A percentile compares a stretch with the other conserved stretches of the same genome.
Conservation (phyloP, 2,329 filamentous ascomycete species). For the Pseudogymnoascus sp. region DNA sequence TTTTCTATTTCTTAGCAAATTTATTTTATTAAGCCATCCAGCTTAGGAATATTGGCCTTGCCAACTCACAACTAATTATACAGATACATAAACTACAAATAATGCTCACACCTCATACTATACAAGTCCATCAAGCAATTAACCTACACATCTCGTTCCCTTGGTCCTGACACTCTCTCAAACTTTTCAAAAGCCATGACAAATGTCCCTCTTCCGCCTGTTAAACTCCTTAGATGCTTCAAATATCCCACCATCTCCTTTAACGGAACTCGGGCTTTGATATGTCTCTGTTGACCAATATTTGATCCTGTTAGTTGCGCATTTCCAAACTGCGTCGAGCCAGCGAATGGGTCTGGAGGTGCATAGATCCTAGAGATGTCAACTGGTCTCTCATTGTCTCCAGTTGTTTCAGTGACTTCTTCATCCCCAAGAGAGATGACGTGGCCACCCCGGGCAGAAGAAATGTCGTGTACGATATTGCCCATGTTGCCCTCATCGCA, state of each 20-base stretch:
- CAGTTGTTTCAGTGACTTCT: constrained; percentile 16
- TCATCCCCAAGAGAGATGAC: constrained; percentile 59
- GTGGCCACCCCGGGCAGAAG: constrained; percentile 64
- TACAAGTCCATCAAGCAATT: no score
- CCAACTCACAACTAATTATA: not conserved
- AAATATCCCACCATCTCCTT: constrained; percentile 97
- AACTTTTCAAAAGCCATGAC: constrained; percentile 68
- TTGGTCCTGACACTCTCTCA: constrained; percentile 55
- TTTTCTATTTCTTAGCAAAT: not conserved
- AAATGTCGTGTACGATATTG: constrained; percentile 74
- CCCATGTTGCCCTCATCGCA: constrained; percentile 78
- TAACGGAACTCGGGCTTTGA: constrained; percentile 81
- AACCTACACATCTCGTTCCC: constrained; percentile 30
- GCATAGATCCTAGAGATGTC: constrained; percentile 74
- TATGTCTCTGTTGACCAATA: constrained; percentile 46
- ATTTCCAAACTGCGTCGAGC: not conserved
- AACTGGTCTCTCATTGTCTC: constrained; percentile 37
- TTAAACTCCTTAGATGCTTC: constrained; percentile 80
- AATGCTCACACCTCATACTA: not conserved
- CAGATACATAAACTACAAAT: not conserved
- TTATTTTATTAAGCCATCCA: not conserved
- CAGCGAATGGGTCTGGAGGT: constrained; percentile 73
- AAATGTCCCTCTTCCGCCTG: constrained; percentile 73
- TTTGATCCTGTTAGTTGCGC: not conserved
- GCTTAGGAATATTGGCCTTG: not conserved